Base-by-base conservation (phyloP, 2,329 filamentous ascomycete species). In the Diaporthe destruens region DNA sequence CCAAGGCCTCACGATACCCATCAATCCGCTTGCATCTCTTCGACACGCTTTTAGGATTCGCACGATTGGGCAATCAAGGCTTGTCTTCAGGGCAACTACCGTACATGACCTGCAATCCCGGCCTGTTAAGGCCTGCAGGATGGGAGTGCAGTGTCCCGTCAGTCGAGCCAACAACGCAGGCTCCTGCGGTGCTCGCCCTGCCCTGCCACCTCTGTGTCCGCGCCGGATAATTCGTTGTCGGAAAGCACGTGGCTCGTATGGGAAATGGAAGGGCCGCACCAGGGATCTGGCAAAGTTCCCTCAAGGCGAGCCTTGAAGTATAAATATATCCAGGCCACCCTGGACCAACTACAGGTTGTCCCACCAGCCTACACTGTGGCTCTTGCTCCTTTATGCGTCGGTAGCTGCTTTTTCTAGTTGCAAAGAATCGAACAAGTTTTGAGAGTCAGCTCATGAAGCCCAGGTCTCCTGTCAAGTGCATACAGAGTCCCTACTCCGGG, bases 381-480 rank as follows among this genome's bases (percentile, higher is more conserved):
- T 61, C 16, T 34, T 23, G 7, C 61, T 36, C 12, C 29, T 14
- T 53, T 25, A 61, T n/a, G 32, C 68, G 25, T 61, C 55, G 32
- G 44, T 59, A 61, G 55, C 47, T 56, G 51, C 51, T 56, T 69
- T 44, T 2, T 18, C 42, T 29, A 69, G 25, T 53, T 23, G 44
- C 55, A 49, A 53, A 20, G 23, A 61, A 42, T 61, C 18, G 23
- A 61, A 54, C 34, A 61, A 54, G 6, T 54, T 29, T 44, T 44
- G 61, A 53, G 61, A 23, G 44, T 55, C 44, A 70, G 20, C 44
- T 53, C 44, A 53, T 51, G 11, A 32, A 29, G 36, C 16, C 23
- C 36, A 20, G 39, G 9, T 49, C 8, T 34, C 20, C 20, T 36
- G 11, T 61, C 18, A 42, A 54, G 34, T 36, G 32, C 61, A 53